phyloP scores from a whole-genome alignment of 345 rosid species.

The Hibiscus mutabilis region DNA sequence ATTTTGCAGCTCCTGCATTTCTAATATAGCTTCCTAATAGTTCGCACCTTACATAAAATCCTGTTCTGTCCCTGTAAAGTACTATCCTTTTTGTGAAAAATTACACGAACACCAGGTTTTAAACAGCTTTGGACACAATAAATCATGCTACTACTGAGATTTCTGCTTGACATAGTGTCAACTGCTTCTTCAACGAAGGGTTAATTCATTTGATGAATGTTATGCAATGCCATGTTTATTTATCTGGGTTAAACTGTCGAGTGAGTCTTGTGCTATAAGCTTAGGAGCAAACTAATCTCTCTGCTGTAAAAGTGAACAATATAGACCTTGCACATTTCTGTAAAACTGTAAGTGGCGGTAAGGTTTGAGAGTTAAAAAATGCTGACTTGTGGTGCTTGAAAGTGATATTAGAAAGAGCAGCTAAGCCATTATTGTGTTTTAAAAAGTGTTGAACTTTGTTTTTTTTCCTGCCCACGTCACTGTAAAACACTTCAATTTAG shows the following conservation, averaged over 20 bases:
- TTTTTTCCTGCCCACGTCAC: too few species aligned
- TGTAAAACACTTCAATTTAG: not conserved
- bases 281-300: not conserved
- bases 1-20: too few species aligned
- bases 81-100: not conserved
- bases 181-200: not conserved
- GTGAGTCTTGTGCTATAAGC: not conserved
- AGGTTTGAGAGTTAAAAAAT: too few species aligned
- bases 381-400: not conserved
- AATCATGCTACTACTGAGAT: not conserved
- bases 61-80: not conserved
- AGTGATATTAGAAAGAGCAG: not conserved
- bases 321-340: not conserved
- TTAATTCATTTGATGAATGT: not conserved
- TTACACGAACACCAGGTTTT: not conserved
- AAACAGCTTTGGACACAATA: not conserved
- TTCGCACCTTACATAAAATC: too few species aligned
- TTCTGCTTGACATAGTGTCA: constrained; percentile 2
- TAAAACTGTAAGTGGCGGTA: too few species aligned
- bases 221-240: not conserved
- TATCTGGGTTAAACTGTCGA: not conserved
- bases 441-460: too few species aligned
- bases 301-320: not conserved
- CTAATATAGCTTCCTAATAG: too few species aligned
- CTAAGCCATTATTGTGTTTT: too few species aligned